Base-by-base conservation (phyloP, 352 stramenopile species). In the Globisporangium viniferum region DNA sequence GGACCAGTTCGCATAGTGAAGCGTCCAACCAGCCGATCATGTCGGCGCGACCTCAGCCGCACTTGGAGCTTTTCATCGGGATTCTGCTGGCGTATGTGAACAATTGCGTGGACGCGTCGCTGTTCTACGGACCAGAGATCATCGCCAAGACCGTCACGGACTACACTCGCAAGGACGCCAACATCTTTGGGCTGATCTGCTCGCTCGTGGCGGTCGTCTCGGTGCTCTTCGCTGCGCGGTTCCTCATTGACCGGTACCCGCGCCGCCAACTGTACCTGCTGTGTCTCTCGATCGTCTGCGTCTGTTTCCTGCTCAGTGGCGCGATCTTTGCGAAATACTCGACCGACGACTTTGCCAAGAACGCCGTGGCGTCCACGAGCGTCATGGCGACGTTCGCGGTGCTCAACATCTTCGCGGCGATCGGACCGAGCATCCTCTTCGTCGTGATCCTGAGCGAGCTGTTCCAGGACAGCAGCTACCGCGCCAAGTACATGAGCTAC, bases 41-140 rank as follows among this genome's bases (percentile, higher is more conserved):
- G 9, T 51, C 57, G 9, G 49, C 66, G 9, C 57, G 39, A 9
- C 58, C 61, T 33, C 78, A 70, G 14, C 80, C 82, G 35, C 76
- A 77, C 14, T 69, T 90, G n/a, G 84, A 93, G 61, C 84, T 96
- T 12, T 56, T 78, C 49, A 87, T 94, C 24, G 88, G 88, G 22
- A 83, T 96, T 18, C 53, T 94, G 58, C 74, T 94, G 14, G 88
- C 88, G 2, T 94, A 93, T 69, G 87, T 92, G 39, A 94, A 96
- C 74, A 96, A 96, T 71, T 96, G 84, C 61, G 84, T 96, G 27
- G 86, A 94, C 67, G 83, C 85, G 14, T 93, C 86, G 68, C 82
- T 95, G n/a, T 95, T 95, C 65, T 95, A 95, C 70, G 88, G 88
- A 1, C 88, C 88, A 0, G 75, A 88, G 73, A 94, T 95, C 69